Conservation (phyloP, 2,329 filamentous ascomycete species). For the Helminthosporium solani region DNA sequence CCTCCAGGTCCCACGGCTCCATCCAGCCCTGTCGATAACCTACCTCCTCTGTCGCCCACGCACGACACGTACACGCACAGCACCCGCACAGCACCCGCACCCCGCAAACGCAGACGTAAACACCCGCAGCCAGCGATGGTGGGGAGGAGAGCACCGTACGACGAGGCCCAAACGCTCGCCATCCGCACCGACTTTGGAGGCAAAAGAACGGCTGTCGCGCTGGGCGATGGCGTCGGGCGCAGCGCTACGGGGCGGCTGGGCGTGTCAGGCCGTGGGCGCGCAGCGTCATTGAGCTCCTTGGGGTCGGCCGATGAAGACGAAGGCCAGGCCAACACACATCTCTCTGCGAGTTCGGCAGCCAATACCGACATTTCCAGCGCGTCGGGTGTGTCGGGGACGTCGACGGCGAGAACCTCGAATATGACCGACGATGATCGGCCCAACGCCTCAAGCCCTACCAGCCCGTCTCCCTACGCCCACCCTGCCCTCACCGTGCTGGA, state of each 20-base stretch:
- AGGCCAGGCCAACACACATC: slow-evolving; percentile 22
- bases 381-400: slow-evolving; percentile 29
- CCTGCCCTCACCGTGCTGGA: slow-evolving; percentile 39
- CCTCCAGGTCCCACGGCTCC: too few relatives aligned
- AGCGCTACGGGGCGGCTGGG: not conserved
- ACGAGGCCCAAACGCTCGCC: slow-evolving; percentile 19
- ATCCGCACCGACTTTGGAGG: slow-evolving; percentile 15
- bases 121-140: slow-evolving; percentile 19
- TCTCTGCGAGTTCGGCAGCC: slow-evolving; percentile 34
- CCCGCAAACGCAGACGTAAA: too few relatives aligned
- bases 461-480: slow-evolving; percentile 27
- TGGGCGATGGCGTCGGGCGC: slow-evolving; percentile 15
- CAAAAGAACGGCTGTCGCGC: slow-evolving; percentile 27
- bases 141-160: slow-evolving; percentile 19
- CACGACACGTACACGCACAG: too few relatives aligned
- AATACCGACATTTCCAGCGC: slow-evolving; percentile 31
- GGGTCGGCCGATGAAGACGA: slow-evolving; percentile 20
- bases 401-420: slow-evolving; percentile 38
- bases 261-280: slow-evolving; percentile 12
- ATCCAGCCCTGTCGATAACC: too few relatives aligned
- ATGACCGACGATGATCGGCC: slow-evolving; percentile 32
- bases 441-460: slow-evolving; percentile 8
- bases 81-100: too few relatives aligned
- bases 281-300: slow-evolving; percentile 24
- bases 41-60: too few relatives aligned